Evolutionary conservation across 768 basidiomycete genomes (phyloP).

Genomic region (Exidia glandulosa): DNA sequence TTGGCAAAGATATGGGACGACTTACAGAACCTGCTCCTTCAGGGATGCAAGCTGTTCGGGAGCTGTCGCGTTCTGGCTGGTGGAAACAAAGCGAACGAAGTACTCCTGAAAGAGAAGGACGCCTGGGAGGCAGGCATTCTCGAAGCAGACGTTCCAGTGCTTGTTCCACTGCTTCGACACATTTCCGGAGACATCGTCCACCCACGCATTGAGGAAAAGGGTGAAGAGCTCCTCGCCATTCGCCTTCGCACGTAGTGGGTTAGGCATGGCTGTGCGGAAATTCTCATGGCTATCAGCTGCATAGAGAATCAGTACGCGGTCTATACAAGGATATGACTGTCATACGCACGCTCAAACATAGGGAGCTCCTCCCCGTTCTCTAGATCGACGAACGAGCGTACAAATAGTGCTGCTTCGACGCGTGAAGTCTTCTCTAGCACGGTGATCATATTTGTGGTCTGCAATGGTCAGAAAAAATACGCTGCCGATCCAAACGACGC

Average conservation of each 20-base stretch:
- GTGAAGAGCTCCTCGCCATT: neutral
- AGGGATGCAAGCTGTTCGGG: neutral
- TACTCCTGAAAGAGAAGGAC: neutral
- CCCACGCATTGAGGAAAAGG: neutral
- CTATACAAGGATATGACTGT: neutral
- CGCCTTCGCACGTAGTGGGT: conserved; percentile 1
- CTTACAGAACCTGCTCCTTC: neutral
- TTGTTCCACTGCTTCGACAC: conserved; percentile 5
- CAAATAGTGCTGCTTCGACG: no score
- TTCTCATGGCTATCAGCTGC: neutral
- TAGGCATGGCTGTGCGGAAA: conserved; percentile 1
- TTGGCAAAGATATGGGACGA: no score
- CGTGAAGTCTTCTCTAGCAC: no score
- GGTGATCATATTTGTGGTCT: no score
- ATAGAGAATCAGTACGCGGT: no score
- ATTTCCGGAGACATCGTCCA: conserved; percentile 8
- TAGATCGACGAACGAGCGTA: no score
- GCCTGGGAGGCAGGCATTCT: conserved; percentile 1
- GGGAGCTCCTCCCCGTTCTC: no score
- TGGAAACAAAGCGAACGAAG: neutral
- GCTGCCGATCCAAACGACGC: neutral
- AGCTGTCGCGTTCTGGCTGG: neutral
- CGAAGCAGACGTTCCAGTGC: conserved; percentile 1
- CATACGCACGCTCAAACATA: no score
- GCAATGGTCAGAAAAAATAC: no score